phyloP scores from a whole-genome alignment of 768 basidiomycete species.

The Suillus clintonianus region DNA sequence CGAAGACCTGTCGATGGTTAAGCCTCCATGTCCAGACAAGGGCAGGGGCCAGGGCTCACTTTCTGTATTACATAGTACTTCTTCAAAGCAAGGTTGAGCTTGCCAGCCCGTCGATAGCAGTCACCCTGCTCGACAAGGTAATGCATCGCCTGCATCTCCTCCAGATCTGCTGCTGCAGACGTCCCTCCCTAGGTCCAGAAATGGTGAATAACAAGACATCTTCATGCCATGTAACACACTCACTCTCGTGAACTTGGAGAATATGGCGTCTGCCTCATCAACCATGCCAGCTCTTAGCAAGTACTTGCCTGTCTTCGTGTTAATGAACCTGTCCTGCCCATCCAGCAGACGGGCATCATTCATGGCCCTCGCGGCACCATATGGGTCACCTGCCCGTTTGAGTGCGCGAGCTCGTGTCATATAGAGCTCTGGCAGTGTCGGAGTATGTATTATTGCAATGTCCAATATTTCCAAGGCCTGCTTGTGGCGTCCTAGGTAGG shows the following conservation, averaged over 20 bases:
- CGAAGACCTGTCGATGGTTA: slow-evolving; percentile 58
- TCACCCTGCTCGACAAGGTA: slow-evolving; percentile 84
- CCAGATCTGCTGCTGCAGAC: slow-evolving; percentile 75
- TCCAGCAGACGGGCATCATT: slow-evolving; percentile 86
- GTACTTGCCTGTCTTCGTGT: slow-evolving; percentile 93
- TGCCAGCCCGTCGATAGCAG: slow-evolving; percentile 63
- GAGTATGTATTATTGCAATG: slow-evolving; percentile 78
- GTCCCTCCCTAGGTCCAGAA: slow-evolving; percentile 74
- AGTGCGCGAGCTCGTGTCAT: slow-evolving; percentile 80
- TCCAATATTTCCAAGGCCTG: slow-evolving; percentile 64
- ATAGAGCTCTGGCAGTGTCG: slow-evolving; percentile 89
- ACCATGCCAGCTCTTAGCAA: slow-evolving; percentile 79
- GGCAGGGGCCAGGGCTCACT: slow-evolving; percentile 39
- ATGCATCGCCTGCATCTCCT: slow-evolving; percentile 94
- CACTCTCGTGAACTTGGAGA: slow-evolving; percentile 93
- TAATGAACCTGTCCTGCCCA: slow-evolving; percentile 93
- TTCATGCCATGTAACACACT: slow-evolving; percentile 15
- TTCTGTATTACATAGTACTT: slow-evolving; percentile 76
- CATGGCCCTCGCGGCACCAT: slow-evolving; percentile 71
- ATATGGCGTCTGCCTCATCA: slow-evolving; percentile 69
- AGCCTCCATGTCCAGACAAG: slow-evolving; percentile 5
- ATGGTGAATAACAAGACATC: neutral
- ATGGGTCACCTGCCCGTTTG: slow-evolving; percentile 82
- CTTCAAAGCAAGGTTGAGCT: slow-evolving; percentile 80
- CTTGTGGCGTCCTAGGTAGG: slow-evolving; percentile 50